Evolutionary conservation across 208 protist species (phyloP).

Genomic region (Sergeia podlipaevii): DNA sequence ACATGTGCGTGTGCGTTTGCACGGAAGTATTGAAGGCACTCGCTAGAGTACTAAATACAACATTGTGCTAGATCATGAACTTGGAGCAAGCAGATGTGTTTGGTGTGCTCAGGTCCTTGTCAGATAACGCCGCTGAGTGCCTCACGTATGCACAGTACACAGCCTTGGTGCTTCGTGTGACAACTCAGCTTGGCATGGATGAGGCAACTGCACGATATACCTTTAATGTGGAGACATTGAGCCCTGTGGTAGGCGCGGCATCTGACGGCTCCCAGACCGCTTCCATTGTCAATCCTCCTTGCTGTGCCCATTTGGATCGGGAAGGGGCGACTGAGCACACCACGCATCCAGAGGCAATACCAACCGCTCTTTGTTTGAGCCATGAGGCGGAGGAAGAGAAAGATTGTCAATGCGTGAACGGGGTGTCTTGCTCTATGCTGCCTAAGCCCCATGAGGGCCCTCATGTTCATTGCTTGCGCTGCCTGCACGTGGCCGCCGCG

Average conservation of each 20-base stretch:
- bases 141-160: constrained; percentile 16
- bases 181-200: constrained; percentile 5
- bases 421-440: too few relatives aligned
- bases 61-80: not conserved
- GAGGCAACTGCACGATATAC: constrained; percentile 1
- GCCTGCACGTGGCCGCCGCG: constrained; percentile 19
- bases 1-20: too few relatives aligned
- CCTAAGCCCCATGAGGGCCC: constrained; percentile 16
- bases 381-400: too few relatives aligned
- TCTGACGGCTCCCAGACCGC: too few relatives aligned
- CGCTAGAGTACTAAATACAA: not conserved
- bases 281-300: too few relatives aligned
- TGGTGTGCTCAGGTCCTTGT: not conserved
- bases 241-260: too few relatives aligned
- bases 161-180: constrained; percentile 7
- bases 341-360: not conserved
- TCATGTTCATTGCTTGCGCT: constrained; percentile 52
- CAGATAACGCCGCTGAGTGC: not conserved
- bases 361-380: too few relatives aligned
- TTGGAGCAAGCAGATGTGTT: constrained; percentile 33
- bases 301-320: constrained; percentile 48
- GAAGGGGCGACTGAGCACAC: constrained; percentile 26
- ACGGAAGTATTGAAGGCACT: not conserved
- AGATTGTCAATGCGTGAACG: too few relatives aligned
- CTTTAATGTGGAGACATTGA: constrained; percentile 18